These are phyloP conservation scores for Ascochyta rabiei DNA, from an alignment of 2,329 filamentous ascomycete species.

Conservation along the genomic window DNA sequence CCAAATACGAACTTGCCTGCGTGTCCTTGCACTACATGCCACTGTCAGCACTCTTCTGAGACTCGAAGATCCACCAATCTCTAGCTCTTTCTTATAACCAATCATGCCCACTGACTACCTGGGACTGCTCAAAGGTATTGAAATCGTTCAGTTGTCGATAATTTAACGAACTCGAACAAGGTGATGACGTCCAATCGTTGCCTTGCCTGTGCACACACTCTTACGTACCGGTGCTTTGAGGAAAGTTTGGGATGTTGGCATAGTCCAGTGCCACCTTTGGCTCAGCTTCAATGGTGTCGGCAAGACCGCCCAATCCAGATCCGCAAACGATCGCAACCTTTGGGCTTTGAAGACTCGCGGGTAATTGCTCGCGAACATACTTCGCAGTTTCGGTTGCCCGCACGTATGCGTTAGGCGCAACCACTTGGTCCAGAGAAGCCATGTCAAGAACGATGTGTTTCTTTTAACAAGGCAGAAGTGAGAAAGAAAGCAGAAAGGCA, in stretches of 20 bases:
- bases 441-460: background rate
- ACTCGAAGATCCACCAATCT: too few species aligned
- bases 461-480: background rate
- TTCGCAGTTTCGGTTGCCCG: conserved; percentile 57
- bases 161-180: conserved; percentile 5
- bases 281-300: conserved; percentile 59
- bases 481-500: background rate
- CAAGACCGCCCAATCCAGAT: conserved; percentile 67
- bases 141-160: conserved; percentile 42
- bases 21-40: conserved; percentile 60
- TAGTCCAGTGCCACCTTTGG: conserved; percentile 63
- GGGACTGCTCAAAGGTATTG: background rate
- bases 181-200: conserved; percentile 12
- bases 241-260: conserved; percentile 65
- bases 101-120: too few species aligned
- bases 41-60: background rate
- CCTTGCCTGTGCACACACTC: background rate
- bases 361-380: conserved; percentile 59
- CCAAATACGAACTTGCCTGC: conserved; percentile 70
- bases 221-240: conserved; percentile 61
- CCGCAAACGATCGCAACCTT: conserved; percentile 69
- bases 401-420: conserved; percentile 47
- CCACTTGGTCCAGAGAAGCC: conserved; percentile 21
- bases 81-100: too few species aligned
- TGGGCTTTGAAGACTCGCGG: conserved; percentile 57